Evolutionary conservation across 2,329 filamentous ascomycete species (phyloP), one percentile per base, ranked within the genome.

Genomic region (Diaporthe citrichinensis): DNA sequence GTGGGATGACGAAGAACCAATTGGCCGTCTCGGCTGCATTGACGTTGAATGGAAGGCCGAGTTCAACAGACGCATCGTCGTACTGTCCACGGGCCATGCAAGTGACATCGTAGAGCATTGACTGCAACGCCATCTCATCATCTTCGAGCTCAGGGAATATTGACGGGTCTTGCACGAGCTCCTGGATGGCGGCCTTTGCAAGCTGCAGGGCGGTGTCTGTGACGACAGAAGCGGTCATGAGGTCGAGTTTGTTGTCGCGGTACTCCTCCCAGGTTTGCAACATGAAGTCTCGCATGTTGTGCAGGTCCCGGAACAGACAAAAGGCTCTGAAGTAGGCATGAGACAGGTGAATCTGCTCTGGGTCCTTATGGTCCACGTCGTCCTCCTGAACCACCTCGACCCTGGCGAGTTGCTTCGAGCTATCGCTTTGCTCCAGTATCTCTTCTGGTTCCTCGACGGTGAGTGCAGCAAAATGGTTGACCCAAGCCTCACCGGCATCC

Each of bases 211-310:
- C 59, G 9, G 59, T 65, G 14, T 65, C 59, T 31, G 59, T 65
- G 7, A 65, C 59, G 25, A 65, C 25, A 14, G 59, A 65, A 31
- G 59, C 59, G 15, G 59, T 46, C 59, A 65, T 65, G 39, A 46
- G 4, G 25, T 65, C 41, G 25, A 65, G 39, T 25, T 65, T 65
- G 39, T 41, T 65, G 17, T 65, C 59, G 59, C 39, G 59, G 9
- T 65, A 65, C 15, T 65, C 59, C 25, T 65, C 59, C 59, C 59
- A 65, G 39, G 59, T 65, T 25, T 65, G 59, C 9, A 20, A 28
- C 5, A 65, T 46, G 39, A 65, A 65, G 8, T 17, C 25, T 17
- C 59, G 39, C 59, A 65, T 65, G 9, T 65, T 65, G 12, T 65
- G 39, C 8, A 65, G 17, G 39, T 65, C 59, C 41, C 41, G 59